These are phyloP conservation scores for Pharnaceum exiguum DNA, from an alignment of 148 eudicot genomes.

Conservation along the genomic window DNA sequence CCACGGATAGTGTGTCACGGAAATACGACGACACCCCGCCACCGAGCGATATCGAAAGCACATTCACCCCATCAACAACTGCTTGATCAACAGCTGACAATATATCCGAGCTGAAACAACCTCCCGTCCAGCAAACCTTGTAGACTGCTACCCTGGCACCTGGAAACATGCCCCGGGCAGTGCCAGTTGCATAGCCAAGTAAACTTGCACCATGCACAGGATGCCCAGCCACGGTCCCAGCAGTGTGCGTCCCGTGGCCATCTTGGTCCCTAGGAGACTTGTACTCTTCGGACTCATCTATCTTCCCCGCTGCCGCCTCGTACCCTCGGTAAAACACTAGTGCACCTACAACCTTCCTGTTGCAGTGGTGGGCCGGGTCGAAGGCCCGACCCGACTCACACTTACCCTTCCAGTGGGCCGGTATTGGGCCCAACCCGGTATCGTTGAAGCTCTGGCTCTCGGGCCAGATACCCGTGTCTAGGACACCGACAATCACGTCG, in stretches of 20 bases:
- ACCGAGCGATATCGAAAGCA: slow-evolving; percentile 80
- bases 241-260: slow-evolving; percentile 92
- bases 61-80: slow-evolving; percentile 73
- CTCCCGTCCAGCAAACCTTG: slow-evolving; percentile 94
- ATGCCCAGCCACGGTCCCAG: slow-evolving; percentile 77
- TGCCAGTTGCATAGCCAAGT: slow-evolving; percentile 74
- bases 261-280: slow-evolving; percentile 85
- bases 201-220: slow-evolving; percentile 70
- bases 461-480: slow-evolving; percentile 96
- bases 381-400: slow-evolving; percentile 70
- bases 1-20: slow-evolving; percentile 71
- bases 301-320: slow-evolving; percentile 74
- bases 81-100: slow-evolving; percentile 80
- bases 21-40: slow-evolving; percentile 83
- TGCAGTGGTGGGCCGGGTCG: slow-evolving; percentile 48
- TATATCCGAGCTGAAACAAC: slow-evolving; percentile 94
- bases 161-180: slow-evolving; percentile 83
- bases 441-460: slow-evolving; percentile 91
- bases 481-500: slow-evolving; percentile 76
- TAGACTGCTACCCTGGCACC: slow-evolving; percentile 77
- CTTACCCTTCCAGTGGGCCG: slow-evolving; percentile 65
- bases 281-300: slow-evolving; percentile 54
- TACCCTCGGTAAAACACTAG: slow-evolving; percentile 68
- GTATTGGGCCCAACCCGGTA: slow-evolving; percentile 41
- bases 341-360: slow-evolving; percentile 69